Conservation (phyloP, 2,329 filamentous ascomycete species). For the Exophiala mesophila region DNA sequence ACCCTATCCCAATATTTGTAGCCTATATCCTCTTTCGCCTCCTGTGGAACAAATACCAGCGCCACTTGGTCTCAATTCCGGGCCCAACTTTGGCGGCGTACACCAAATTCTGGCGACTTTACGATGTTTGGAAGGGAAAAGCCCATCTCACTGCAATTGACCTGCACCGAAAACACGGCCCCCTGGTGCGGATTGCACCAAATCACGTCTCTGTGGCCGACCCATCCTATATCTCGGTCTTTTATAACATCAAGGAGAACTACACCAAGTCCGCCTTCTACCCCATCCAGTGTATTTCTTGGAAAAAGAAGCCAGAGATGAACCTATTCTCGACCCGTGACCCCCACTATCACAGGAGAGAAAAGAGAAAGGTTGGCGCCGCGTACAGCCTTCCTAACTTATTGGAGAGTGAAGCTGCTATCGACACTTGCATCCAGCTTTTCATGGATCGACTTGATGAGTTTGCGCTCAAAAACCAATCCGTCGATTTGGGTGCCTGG, state of each 20-base stretch:
- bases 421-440: slow-evolving; percentile 47
- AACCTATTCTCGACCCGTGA: slow-evolving; percentile 73
- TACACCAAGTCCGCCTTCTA: slow-evolving; percentile 24
- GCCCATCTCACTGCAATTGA: slow-evolving; percentile 63
- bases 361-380: slow-evolving; percentile 23
- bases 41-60: slow-evolving; percentile 18
- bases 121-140: slow-evolving; percentile 59
- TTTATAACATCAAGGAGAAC: slow-evolving; percentile 24
- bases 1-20: slow-evolving; percentile 7
- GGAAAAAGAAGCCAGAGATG: slow-evolving; percentile 59
- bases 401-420: slow-evolving; percentile 26
- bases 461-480: slow-evolving; percentile 36
- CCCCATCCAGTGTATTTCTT: slow-evolving; percentile 23
- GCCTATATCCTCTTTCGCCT: slow-evolving; percentile 7
- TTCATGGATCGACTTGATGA: slow-evolving; percentile 49
- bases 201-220: slow-evolving; percentile 69
- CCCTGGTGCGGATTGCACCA: slow-evolving; percentile 69
- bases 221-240: slow-evolving; percentile 40
- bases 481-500: slow-evolving; percentile 46
- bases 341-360: slow-evolving; percentile 61
- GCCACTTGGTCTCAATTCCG: slow-evolving; percentile 38
- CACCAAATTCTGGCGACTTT: slow-evolving; percentile 72
- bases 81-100: slow-evolving; percentile 64
- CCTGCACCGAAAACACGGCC: slow-evolving; percentile 66
- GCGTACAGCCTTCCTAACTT: slow-evolving; percentile 27